Conservation (phyloP, 2,329 filamentous ascomycete species). For the Plectosphaerella sp. region DNA sequence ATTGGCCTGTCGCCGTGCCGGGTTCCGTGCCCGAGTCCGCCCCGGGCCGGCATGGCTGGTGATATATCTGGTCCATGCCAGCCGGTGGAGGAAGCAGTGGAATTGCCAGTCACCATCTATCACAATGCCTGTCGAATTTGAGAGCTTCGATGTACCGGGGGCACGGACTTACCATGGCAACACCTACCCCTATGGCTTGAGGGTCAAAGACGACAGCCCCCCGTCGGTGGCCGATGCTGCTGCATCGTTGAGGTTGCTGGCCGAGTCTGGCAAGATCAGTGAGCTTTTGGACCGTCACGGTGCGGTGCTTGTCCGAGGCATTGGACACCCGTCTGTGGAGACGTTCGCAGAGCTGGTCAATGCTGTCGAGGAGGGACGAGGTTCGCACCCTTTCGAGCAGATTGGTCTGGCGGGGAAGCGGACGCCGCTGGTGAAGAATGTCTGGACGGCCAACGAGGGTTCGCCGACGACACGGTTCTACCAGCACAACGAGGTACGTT, state of each 20-base stretch:
- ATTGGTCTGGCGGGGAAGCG: conserved; percentile 13
- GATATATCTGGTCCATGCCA: no score
- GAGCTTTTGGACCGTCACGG: conserved; percentile 8
- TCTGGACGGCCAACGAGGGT: conserved; percentile 15
- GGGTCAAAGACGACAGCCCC: conserved; percentile 1
- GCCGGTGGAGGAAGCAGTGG: no score
- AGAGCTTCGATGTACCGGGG: conserved; percentile 9
- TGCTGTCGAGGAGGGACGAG: conserved; percentile 7
- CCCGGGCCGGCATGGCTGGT: no score
- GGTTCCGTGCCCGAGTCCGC: neutral
- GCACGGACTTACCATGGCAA: conserved; percentile 8
- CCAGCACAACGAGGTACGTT: conserved; percentile 13
- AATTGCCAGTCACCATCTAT: no score
- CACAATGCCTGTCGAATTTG: conserved; percentile 5
- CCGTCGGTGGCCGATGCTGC: conserved; percentile 5
- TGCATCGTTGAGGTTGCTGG: conserved; percentile 2
- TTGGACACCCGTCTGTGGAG: conserved; percentile 7
- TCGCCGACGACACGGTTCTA: conserved; percentile 14
- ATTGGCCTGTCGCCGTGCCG: neutral
- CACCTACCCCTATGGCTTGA: conserved; percentile 7
- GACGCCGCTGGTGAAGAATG: conserved; percentile 10
- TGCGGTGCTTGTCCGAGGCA: conserved; percentile 9
- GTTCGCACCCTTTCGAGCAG: conserved; percentile 22
- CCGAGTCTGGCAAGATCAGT: conserved; percentile 9
- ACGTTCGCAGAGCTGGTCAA: conserved; percentile 14